Percentiles rank a stretch among this genome's conserved stretches.
These are phyloP conservation scores for Zygotorulaspora florentina DNA, from an alignment of 805 yeast species.

Conservation along the genomic window DNA sequence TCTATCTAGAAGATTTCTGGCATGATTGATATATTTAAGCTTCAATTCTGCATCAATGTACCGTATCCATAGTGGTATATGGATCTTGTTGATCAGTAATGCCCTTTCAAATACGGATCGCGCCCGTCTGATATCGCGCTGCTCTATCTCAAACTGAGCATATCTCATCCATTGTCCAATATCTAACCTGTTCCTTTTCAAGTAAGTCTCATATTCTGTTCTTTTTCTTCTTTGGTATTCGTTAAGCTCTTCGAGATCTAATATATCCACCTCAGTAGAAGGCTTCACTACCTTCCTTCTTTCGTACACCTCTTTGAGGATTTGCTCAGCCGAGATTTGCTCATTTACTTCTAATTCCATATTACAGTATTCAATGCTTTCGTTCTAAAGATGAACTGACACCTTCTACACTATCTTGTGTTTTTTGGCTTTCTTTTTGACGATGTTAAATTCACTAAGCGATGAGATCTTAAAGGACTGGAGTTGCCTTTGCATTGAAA, in stretches of 20 bases:
- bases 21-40: conserved; percentile 74
- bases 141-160: conserved; percentile 81
- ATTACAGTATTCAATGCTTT: background rate
- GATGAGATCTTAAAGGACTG: background rate
- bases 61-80: conserved; percentile 80
- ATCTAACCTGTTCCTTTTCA: conserved; percentile 77
- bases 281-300: conserved; percentile 35
- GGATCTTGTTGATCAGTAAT: conserved; percentile 64
- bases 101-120: conserved; percentile 88
- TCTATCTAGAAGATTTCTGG: conserved; percentile 76
- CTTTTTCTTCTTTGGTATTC: conserved; percentile 75
- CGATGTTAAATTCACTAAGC: background rate
- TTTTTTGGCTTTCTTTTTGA: background rate
- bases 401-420: no score
- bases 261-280: conserved; percentile 41
- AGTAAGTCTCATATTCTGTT: conserved; percentile 78
- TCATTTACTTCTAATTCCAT: conserved; percentile 36
- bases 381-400: no score
- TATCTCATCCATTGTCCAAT: conserved; percentile 88
- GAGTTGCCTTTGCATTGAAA: no score
- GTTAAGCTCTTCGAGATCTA: conserved; percentile 75
- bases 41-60: conserved; percentile 77
- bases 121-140: conserved; percentile 72
- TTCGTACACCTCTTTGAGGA: conserved; percentile 58
- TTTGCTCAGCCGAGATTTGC: conserved; percentile 63